Evolutionary conservation across 208 protist species (phyloP), one percentile per base, ranked within the genome.

Genomic region (Porcisia deanei): DNA sequence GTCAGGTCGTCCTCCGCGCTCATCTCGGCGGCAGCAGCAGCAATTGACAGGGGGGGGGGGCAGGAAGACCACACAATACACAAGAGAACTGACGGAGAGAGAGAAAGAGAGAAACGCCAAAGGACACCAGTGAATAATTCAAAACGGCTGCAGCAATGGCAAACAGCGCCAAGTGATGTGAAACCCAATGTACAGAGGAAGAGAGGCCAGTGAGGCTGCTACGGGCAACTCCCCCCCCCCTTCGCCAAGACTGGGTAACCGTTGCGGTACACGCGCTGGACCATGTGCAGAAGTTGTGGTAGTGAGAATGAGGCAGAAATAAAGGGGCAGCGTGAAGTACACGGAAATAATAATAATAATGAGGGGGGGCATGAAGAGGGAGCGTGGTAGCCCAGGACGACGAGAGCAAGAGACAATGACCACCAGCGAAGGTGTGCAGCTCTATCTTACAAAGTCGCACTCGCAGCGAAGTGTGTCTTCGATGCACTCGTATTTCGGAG

Each of bases 1-100:
- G 83, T 76, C n/a, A 80, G 80, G 66, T 92, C 86, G 3, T 79
- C 71, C 37, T 83, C 79, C 20, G 85, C 84, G 70, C 82, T 89
- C 71, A 80, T 65, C 6, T 54, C 25, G 22, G 68, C 74, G 30
- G 43, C 20, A 20, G 6, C 10, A 9, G 43, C 25, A 45, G 16
- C 22, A 14, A 43, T 47, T n/a, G 66, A 57, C 43, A 69, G 64
- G 30, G 30, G 30, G 30, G 0, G 30, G 30, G 30, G 30, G 30
- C 0, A 0, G 4, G 22, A 60, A 52, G 8, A 52, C 47, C 47
- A 52, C 47, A 52, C 47, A 30, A 30, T 30, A 30, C 47, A 12
- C 0, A 52, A 30, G 52, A 75, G 30, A 20, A 34, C 25, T 0
- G 59, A 73, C 25, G 0, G 59, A 73, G 57, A 64, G 43, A 69